Base-by-base conservation (phyloP, 1,139 yeast species). In the Groenewaldozyma auringiensis region DNA sequence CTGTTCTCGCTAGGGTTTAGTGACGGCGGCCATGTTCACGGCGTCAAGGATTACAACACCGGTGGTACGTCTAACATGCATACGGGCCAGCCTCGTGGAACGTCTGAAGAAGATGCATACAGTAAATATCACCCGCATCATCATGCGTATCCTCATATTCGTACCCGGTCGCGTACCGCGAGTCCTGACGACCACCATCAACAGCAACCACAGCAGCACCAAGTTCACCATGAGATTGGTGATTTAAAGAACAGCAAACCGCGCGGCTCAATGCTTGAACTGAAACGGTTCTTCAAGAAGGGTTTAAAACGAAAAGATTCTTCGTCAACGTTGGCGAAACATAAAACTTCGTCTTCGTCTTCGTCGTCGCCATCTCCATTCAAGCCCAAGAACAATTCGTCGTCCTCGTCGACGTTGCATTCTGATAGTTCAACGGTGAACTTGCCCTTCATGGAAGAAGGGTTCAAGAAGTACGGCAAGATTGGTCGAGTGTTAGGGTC, bases 401-500 rank as follows among this genome's bases (percentile, higher is more conserved):
- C 18, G 38, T 44, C 16, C 27, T 44, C 14, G 20, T 22, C n/a
- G 20, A 39, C 2, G 14, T 39, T 22, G 27, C 47, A 40, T 35
- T 44, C 43, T 4, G 47, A 43, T 20, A 20, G 44, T 4, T 41
- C 49, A 3, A 37, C 47, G 21, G 44, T 54, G 21, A 55, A 54
- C 41, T 52, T 64, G 52, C 71, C 71, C 6, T 68, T 68, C 50
- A 61, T 63, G 49, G 70, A 68, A 47, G 67, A 65, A 36, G 70
- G 70, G 9, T 64, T 66, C 50, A 83, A 82, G 55, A 85, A 89
- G 62, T 94, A 92, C 65, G 95, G 95, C 50, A 85, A 83, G 56
- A 71, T 89, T 53, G 96, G 96, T 44, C 84, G 86, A 54, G 82
- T 85, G 50, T 70, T 94, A 54, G 99, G 98, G 25, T 83, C 95